Conservation (phyloP, 441 rosid species). For the Macaranga tanarius region DNA sequence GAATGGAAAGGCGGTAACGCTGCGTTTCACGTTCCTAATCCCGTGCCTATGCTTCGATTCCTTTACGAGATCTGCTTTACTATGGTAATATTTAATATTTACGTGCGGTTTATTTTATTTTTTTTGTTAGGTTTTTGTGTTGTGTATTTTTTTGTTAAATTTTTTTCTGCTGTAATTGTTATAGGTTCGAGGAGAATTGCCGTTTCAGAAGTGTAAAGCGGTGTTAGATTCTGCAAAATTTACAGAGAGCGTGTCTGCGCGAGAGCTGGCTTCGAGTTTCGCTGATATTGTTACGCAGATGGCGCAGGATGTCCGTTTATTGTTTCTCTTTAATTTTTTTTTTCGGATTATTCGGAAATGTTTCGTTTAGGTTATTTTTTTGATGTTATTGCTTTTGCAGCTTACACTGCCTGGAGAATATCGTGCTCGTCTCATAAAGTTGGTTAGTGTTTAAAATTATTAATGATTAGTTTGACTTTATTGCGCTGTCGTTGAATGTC, state of each 20-base stretch:
- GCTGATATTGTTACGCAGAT: conserved; percentile 90
- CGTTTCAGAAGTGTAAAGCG: conserved; percentile 76
- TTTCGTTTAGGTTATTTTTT: background rate
- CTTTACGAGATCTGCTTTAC: conserved; percentile 87
- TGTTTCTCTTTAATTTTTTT: background rate
- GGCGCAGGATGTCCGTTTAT: conserved; percentile 77
- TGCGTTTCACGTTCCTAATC: conserved; percentile 48
- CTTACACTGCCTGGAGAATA: conserved; percentile 85
- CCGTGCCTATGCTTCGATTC: conserved; percentile 85
- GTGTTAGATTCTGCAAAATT: conserved; percentile 71
- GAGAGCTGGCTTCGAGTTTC: conserved; percentile 65
- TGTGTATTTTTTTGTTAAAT: conserved; percentile 1
- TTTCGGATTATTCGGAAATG: background rate
- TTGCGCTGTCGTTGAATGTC: background rate
- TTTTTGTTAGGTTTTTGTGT: background rate
- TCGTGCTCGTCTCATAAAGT: conserved; percentile 76
- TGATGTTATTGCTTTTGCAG: conserved; percentile 48
- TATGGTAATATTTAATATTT: conserved; percentile 44
- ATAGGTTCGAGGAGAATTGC: conserved; percentile 94
- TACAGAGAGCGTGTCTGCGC: conserved; percentile 46
- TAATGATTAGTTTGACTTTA: background rate
- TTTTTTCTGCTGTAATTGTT: background rate
- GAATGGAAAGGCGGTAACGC: conserved; percentile 79
- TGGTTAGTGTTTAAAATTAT: conserved; percentile 57
- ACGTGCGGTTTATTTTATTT: background rate